Evolutionary conservation across 768 basidiomycete genomes (phyloP).

Genomic region (Boletus pseudopeckii): DNA sequence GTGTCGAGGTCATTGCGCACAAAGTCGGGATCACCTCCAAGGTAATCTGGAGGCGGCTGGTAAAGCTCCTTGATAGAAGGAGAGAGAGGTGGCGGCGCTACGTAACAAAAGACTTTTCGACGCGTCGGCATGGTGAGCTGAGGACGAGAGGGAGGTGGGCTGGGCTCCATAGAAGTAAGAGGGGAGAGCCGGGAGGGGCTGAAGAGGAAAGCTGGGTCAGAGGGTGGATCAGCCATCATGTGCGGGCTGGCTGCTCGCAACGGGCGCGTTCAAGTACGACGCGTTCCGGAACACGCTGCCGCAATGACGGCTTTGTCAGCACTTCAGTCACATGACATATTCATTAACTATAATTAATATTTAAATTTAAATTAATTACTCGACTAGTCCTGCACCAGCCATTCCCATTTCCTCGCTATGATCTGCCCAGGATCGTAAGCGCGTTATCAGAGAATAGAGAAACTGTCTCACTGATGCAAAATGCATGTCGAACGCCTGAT

Average conservation of each 20-base stretch:
- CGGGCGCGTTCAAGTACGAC: conserved; percentile 10
- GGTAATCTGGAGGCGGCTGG: conserved; percentile 32
- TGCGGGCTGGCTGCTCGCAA: not conserved
- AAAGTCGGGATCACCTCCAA: conserved; percentile 35
- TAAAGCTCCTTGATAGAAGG: conserved; percentile 41
- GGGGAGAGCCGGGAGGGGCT: conserved; percentile 11
- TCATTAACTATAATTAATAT: too few relatives aligned
- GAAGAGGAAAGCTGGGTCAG: conserved; percentile 18
- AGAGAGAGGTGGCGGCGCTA: conserved; percentile 38
- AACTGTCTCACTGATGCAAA: conserved; percentile 60
- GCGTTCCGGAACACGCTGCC: conserved; percentile 1
- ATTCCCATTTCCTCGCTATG: conserved; percentile 43
- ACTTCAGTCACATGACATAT: conserved; percentile 7
- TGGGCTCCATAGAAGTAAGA: conserved; percentile 12
- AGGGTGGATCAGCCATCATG: conserved; percentile 14
- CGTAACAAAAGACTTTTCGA: conserved; percentile 26
- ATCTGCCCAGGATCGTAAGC: conserved; percentile 33
- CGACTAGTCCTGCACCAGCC: not conserved
- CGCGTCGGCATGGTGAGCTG: conserved; percentile 10
- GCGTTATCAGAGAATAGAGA: not conserved
- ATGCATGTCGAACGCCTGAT: conserved; percentile 61
- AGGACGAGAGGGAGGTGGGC: conserved; percentile 4
- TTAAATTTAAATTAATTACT: too few relatives aligned
- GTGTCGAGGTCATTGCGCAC: conserved; percentile 35
- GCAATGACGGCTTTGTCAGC: conserved; percentile 11